Conservation (phyloP, 306 rosid species). For the Herpetospermum pedunculosum region DNA sequence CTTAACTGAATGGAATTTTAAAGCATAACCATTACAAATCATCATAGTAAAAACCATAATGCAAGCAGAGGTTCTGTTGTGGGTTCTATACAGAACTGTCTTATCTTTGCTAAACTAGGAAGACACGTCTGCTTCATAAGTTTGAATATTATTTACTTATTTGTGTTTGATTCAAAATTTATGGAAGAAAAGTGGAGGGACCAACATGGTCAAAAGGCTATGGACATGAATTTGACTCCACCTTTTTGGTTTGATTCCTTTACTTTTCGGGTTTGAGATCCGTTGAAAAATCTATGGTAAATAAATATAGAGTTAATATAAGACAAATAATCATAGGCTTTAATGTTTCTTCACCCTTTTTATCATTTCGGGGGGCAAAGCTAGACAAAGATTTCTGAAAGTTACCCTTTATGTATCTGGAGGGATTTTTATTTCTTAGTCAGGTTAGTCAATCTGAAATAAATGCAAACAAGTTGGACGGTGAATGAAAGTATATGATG, state of each 20-base stretch:
- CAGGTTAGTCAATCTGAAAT: neutral
- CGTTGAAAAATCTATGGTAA: neutral
- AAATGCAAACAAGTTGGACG: neutral
- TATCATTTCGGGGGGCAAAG: neutral
- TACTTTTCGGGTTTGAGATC: neutral
- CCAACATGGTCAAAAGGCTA: slow-evolving; percentile 21
- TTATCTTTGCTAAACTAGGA: neutral
- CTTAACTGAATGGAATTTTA: neutral
- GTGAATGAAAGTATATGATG: neutral
- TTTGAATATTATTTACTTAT: neutral
- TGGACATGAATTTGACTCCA: slow-evolving; percentile 14
- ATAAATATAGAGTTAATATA: neutral
- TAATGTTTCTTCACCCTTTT: neutral
- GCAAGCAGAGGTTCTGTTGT: neutral
- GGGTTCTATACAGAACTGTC: neutral
- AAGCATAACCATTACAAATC: neutral
- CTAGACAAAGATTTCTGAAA: neutral
- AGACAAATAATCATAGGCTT: neutral
- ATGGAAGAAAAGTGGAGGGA: slow-evolving; percentile 10
- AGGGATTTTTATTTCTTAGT: neutral
- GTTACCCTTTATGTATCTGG: neutral
- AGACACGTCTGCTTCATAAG: neutral
- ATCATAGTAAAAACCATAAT: neutral
- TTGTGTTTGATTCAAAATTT: neutral
- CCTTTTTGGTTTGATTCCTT: neutral